These are phyloP conservation scores for Inonotus obliquus DNA, from an alignment of 1,284 basidiomycete species.

Conservation along the genomic window DNA sequence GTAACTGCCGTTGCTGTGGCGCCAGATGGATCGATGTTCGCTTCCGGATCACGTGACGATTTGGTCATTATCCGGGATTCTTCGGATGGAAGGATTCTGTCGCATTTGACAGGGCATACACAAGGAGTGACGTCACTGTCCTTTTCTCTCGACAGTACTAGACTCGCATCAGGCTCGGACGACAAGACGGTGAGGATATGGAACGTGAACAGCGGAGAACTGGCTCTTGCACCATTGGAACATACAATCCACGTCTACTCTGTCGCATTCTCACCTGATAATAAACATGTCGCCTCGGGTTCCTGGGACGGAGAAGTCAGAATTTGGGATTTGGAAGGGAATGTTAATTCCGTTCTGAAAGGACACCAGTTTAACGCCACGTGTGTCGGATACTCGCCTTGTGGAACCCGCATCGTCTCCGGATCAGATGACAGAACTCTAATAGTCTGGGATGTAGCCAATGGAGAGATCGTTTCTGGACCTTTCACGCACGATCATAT, in stretches of 20 bases:
- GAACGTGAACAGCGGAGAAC: constrained; percentile 6
- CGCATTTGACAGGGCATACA: too few species aligned
- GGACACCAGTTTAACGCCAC: background rate
- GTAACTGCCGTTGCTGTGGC: constrained; percentile 1
- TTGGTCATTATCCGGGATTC: constrained; percentile 10
- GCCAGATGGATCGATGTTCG: constrained; percentile 3
- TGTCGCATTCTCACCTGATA: background rate
- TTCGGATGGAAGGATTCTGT: background rate
- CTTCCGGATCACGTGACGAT: constrained; percentile 4
- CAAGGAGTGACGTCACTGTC: too few species aligned
- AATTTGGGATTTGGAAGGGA: background rate
- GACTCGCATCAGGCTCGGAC: background rate
- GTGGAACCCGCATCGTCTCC: constrained; percentile 6
- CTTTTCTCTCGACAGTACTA: too few species aligned
- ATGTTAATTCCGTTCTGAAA: background rate
- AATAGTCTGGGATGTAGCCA: constrained; percentile 1
- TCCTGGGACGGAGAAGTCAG: background rate
- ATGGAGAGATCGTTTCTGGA: background rate
- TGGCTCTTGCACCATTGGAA: background rate
- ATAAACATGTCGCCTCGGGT: background rate
- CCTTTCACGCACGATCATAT: background rate
- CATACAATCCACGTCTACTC: background rate
- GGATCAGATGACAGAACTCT: background rate
- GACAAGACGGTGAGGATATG: constrained; percentile 19
- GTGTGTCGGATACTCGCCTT: background rate